Conservation (phyloP, 2,329 filamentous ascomycete species). For the Nothophoma quercina region DNA sequence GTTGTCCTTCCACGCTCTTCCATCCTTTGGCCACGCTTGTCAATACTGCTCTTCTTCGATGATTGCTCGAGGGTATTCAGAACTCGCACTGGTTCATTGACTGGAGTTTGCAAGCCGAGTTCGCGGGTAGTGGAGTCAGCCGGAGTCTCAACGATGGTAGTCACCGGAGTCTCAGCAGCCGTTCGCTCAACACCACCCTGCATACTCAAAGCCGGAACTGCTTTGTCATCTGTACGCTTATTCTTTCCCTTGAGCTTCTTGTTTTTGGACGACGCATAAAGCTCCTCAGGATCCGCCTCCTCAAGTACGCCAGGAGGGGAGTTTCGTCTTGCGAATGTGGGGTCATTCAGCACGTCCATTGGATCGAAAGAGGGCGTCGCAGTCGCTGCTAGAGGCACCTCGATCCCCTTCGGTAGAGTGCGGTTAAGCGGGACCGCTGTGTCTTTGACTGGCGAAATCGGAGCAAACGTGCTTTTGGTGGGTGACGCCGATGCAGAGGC, state of each 20-base stretch:
- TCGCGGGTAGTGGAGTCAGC: constrained; percentile 32
- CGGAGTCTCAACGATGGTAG: constrained; percentile 45
- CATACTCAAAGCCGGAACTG: constrained; percentile 7
- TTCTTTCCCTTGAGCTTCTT: constrained; percentile 59
- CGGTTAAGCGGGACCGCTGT: constrained; percentile 23
- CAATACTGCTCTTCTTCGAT: constrained; percentile 1
- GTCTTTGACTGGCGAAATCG: constrained; percentile 35
- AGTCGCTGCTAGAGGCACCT: constrained; percentile 44
- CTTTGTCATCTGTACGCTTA: constrained; percentile 26
- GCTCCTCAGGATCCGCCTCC: constrained; percentile 47
- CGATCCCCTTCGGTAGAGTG: constrained; percentile 42
- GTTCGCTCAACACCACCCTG: constrained; percentile 41
- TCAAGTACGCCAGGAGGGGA: constrained; percentile 44
- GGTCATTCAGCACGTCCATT: constrained; percentile 47
- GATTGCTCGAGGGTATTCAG: constrained; percentile 2
- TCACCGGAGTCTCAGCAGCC: constrained; percentile 41
- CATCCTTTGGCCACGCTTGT: background rate
- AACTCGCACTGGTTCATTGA: background rate
- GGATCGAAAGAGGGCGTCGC: constrained; percentile 48
- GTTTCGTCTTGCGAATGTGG: constrained; percentile 45
- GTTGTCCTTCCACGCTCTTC: constrained; percentile 11
- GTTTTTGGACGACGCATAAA: constrained; percentile 49
- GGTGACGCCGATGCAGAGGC: constrained; percentile 41
- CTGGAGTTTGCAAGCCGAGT: constrained; percentile 2
- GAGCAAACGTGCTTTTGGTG: constrained; percentile 32